Evolutionary conservation across 371 early-diverging fungal genomes (phyloP).

Genomic region (Mucor ambiguus): DNA sequence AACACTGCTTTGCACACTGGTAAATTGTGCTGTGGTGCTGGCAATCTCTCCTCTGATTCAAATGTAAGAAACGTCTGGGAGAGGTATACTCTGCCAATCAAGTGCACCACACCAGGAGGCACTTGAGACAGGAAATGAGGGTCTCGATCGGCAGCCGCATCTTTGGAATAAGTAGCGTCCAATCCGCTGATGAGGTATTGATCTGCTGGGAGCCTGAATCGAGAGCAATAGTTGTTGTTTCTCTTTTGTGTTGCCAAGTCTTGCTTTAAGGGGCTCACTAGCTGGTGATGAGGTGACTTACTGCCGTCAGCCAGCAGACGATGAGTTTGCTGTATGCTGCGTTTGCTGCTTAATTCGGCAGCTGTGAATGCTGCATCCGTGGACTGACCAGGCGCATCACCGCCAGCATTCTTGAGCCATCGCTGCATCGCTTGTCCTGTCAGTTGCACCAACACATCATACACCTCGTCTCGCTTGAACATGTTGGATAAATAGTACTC

Average conservation of each 20-base stretch:
- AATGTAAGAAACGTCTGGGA: conserved; percentile 73
- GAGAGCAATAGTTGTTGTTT: conserved; percentile 70
- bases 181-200: conserved; percentile 67
- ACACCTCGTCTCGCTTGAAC: conserved; percentile 91
- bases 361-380: conserved; percentile 20
- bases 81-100: conserved; percentile 60
- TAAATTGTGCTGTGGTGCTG: conserved; percentile 45
- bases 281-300: conserved; percentile 9
- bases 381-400: conserved; percentile 67
- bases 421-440: conserved; percentile 84
- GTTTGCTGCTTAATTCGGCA: conserved; percentile 7
- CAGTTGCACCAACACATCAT: conserved; percentile 87
- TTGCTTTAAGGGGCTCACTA: conserved; percentile 60
- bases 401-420: conserved; percentile 76
- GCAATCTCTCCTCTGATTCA: conserved; percentile 59
- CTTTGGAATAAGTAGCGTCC: conserved; percentile 53
- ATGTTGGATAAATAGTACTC: conserved; percentile 91
- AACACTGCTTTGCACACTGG: conserved; percentile 71
- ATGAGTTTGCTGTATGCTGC: not conserved
- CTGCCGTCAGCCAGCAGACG: not conserved
- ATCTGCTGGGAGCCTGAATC: conserved; percentile 69
- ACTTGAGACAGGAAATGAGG: conserved; percentile 22
- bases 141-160: conserved; percentile 8
- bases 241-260: conserved; percentile 74
- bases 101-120: conserved; percentile 22